Base-by-base conservation (phyloP, 257 asterid genomes). In the Capsicum pubescens region DNA sequence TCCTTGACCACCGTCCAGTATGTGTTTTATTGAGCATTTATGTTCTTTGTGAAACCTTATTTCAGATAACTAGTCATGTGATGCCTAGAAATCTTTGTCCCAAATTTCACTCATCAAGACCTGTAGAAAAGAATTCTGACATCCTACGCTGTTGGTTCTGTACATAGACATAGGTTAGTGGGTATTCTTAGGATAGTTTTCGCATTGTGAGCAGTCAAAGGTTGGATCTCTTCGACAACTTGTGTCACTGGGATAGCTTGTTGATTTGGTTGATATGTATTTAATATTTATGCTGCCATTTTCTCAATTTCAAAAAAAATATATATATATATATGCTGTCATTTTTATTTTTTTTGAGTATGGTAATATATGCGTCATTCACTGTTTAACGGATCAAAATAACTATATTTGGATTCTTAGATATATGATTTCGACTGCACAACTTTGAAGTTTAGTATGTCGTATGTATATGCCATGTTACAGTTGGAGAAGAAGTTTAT, bases 1-100 rank as follows among this genome's bases (percentile, higher is more conserved):
- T 96, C 87, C 98, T 96, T 74, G 98, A 93, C 84, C 88, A 87
- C 81, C 97, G 86, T 84, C 99, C 98, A 52, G 99, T 96, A 90
- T 91, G 94, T 84, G 83, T 87, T 87, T 87, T 81, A 59, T 78
- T 72, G 64, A 83, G 84, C 81, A 56, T 68, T 85, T 68, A 44
- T 57, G n/a, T 84, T 59, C 15, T 77, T 77, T 77, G 26, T 54
- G 48, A 54, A 76, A 76, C 19, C 15, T 54, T 77, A 77, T 77
- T 54, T 50, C 54, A 50, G 64, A 77, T 54, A 77, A 54, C 26
- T 77, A 77, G 81, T 17, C 64, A 54, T 54, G 81, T 54, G 19
- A 54, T 54, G 81, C 12, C 3, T 77, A 54, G 54, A 12, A 52
- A 77, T 46, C 64, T 26, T 9, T 16, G 48, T 74, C 81, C 12